A percentile compares a stretch with the other conserved stretches of the same genome.
Evolutionary conservation across 2,329 filamentous ascomycete species (phyloP).

Genomic region (Xylariomycetidae sp.): DNA sequence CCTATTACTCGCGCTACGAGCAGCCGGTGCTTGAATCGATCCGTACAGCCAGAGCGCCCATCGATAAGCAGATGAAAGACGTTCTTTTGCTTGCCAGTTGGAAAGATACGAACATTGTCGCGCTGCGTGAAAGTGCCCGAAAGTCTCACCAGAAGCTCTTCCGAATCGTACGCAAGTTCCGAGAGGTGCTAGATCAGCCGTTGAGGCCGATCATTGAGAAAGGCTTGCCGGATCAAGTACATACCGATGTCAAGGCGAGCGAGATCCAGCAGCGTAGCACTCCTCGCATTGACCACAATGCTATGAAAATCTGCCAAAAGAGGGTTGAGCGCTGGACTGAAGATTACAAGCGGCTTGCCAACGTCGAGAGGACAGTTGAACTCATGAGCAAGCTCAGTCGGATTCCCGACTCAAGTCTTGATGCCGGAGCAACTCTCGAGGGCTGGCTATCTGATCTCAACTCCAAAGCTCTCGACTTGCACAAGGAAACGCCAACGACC

Average conservation of each 20-base stretch:
- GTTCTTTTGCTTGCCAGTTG: slow-evolving; percentile 92
- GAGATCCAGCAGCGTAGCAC: slow-evolving; percentile 15
- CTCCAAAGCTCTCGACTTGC: slow-evolving; percentile 65
- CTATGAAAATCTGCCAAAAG: slow-evolving; percentile 28
- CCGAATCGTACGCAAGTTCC: slow-evolving; percentile 85
- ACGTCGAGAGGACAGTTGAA: slow-evolving; percentile 63
- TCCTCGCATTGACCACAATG: slow-evolving; percentile 30
- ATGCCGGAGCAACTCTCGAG: slow-evolving; percentile 57
- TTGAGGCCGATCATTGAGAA: slow-evolving; percentile 60
- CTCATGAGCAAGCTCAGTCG: slow-evolving; percentile 66
- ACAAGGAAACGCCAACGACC: slow-evolving; percentile 75
- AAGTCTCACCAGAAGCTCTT: slow-evolving; percentile 91
- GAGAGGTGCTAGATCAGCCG: slow-evolving; percentile 70
- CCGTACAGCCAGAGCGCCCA: slow-evolving; percentile 58
- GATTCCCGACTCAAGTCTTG: slow-evolving; percentile 45
- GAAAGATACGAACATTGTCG: slow-evolving; percentile 95
- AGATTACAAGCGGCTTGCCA: slow-evolving; percentile 62
- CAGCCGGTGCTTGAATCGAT: slow-evolving; percentile 61
- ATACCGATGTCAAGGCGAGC: slow-evolving; percentile 4
- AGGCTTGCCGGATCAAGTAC: slow-evolving; percentile 51
- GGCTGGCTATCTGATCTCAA: slow-evolving; percentile 66
- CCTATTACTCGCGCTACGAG: slow-evolving; percentile 70
- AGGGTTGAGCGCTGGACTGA: slow-evolving; percentile 35
- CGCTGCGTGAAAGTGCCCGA: slow-evolving; percentile 81
- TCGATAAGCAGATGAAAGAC: slow-evolving; percentile 93